Conservation (phyloP, 345 rosid species). For the Boechera retrofracta region DNA sequence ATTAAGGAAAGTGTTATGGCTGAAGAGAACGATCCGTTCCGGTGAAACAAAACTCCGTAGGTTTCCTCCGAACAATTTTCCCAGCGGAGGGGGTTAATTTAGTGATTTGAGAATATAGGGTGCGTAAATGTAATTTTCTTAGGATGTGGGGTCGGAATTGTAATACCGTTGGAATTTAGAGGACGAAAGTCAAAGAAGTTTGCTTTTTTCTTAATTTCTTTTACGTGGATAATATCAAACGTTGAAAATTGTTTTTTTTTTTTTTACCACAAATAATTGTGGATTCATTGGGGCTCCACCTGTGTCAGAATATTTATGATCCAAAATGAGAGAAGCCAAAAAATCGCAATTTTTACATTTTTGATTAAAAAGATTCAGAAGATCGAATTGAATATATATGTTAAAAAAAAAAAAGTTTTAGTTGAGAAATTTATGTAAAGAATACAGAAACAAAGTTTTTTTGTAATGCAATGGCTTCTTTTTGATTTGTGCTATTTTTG, state of each 20-base stretch:
- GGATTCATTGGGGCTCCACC: slow-evolving; percentile 16
- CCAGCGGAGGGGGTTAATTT: slow-evolving; percentile 3
- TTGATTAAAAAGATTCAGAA: background rate
- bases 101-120: background rate
- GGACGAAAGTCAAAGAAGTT: slow-evolving; percentile 28
- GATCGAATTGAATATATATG: background rate
- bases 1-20: slow-evolving; percentile 66
- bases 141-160: slow-evolving; percentile 34
- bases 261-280: slow-evolving; percentile 18
- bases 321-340: background rate
- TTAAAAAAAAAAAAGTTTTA: background rate
- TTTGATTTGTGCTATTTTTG: background rate
- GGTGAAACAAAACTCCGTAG: slow-evolving; percentile 11
- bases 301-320: slow-evolving; percentile 34
- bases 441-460: background rate
- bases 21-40: slow-evolving; percentile 44
- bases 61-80: slow-evolving; percentile 34
- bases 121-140: slow-evolving; percentile 27
- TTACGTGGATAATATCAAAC: slow-evolving; percentile 11
- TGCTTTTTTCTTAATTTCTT: slow-evolving; percentile 4
- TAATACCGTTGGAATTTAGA: slow-evolving; percentile 8
- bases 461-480: background rate
- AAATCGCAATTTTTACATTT: background rate
- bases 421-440: background rate
- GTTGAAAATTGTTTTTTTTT: slow-evolving; percentile 22